Base-by-base conservation (phyloP, 2,329 filamentous ascomycete genomes). In the Leptographium flavum region DNA sequence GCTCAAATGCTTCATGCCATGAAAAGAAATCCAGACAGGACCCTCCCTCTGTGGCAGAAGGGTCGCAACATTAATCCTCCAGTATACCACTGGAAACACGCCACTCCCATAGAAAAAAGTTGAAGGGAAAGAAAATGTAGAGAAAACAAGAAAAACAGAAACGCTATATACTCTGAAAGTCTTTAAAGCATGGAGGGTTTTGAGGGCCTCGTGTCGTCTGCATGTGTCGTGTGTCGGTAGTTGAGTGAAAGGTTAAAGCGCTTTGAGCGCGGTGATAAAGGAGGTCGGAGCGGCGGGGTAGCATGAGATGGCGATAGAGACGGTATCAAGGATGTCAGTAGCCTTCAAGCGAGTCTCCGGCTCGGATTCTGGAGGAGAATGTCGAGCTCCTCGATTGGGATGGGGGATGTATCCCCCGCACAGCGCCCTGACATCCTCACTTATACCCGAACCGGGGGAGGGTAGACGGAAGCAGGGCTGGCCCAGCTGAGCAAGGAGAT, bases 401-500 rank as follows among this genome's bases (percentile, higher is more conserved):
- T 22, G 19, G 23, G 23, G 23, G 17, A 5, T 23, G 15, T 15
- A 14, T n/a, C 8, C 23, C 35, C 27, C 27, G 13, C 8, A 28
- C 8, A 11, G 27, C 27, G 8, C 4, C 15, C 19, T 7, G 19
- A 7, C 35, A 15, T 15, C 14, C 19, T 37, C 27, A 6, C 27
- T 28, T 15, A 37, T 37, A 7, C 11, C 21, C 19, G 35, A n/a
- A n/a, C n/a, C n/a, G n/a, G n/a, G n/a, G n/a, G n/a, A n/a, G n/a
- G n/a, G n/a, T n/a, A n/a, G n/a, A n/a, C n/a, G n/a, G n/a, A n/a
- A n/a, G n/a, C n/a, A n/a, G 47, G 46, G 41, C 37, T 30, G 15
- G 47, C 47, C 45, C 47, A 51, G 49, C 75, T 76, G 47, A 93
- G 74, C 19, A 93, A 62, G 52, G 85, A 61, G 63, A 92, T 80